These are phyloP conservation scores for Boletus barrowsii DNA, from an alignment of 768 basidiomycete species.

Conservation along the genomic window DNA sequence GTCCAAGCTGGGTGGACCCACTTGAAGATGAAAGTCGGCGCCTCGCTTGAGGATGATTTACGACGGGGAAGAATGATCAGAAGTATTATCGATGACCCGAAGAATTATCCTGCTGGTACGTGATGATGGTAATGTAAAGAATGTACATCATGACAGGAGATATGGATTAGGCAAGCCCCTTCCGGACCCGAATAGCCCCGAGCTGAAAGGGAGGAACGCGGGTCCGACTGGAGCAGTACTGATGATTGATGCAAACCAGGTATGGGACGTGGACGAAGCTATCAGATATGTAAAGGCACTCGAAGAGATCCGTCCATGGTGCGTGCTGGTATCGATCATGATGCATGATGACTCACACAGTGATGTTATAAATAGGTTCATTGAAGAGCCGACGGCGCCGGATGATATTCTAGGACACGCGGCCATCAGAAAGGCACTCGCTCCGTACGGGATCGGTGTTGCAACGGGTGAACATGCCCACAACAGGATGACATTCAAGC, in stretches of 20 bases:
- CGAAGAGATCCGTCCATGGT: conserved; percentile 53
- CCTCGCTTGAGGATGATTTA: conserved; percentile 73
- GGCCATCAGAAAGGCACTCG: conserved; percentile 71
- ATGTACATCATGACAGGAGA: neutral
- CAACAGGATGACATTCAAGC: conserved; percentile 95
- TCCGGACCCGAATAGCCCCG: conserved; percentile 55
- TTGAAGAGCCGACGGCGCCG: conserved; percentile 91
- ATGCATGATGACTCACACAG: neutral
- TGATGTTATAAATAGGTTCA: conserved; percentile 52
- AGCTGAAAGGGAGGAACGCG: conserved; percentile 80
- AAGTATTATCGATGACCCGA: conserved; percentile 88
- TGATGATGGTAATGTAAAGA: conserved; percentile 2
- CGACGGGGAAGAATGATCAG: conserved; percentile 84
- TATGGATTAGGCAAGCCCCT: conserved; percentile 27
- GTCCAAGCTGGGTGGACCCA: conserved; percentile 87
- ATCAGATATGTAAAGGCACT: conserved; percentile 83
- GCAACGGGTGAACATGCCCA: conserved; percentile 95
- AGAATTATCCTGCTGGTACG: conserved; percentile 57
- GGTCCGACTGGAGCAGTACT: conserved; percentile 88
- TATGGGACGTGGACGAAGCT: conserved; percentile 88
- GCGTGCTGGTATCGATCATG: neutral
- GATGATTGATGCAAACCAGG: conserved; percentile 96
- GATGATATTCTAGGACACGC: conserved; percentile 89
- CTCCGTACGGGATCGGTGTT: conserved; percentile 80
- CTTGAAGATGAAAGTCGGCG: conserved; percentile 98